phyloP scores from a whole-genome alignment of 2,329 filamentous ascomycete genomes.

The Capronia epimyces region DNA sequence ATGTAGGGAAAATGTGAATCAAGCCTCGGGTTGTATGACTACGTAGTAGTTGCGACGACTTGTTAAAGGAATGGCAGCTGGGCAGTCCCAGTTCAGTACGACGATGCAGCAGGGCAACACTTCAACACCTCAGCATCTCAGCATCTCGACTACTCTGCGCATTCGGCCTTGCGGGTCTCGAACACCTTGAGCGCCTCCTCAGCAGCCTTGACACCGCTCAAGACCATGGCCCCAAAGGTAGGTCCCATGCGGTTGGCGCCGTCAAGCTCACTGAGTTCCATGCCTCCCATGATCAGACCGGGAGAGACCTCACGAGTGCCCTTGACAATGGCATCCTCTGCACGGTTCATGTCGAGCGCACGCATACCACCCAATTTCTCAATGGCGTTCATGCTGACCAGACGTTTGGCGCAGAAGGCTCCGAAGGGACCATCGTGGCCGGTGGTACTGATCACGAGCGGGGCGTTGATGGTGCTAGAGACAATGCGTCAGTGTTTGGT shows the following conservation, averaged over 20 bases:
- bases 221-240: constrained; percentile 83
- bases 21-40: background rate
- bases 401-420: constrained; percentile 83
- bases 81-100: background rate
- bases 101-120: too few species aligned
- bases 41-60: background rate
- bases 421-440: constrained; percentile 89
- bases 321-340: constrained; percentile 92
- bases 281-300: constrained; percentile 85
- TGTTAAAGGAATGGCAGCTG: background rate
- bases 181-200: constrained; percentile 77
- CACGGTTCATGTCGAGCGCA: constrained; percentile 83
- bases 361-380: constrained; percentile 87
- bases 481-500: constrained; percentile 2
- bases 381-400: constrained; percentile 80
- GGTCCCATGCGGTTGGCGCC: constrained; percentile 88
- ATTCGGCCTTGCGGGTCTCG: constrained; percentile 71
- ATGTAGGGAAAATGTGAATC: too few species aligned
- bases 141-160: constrained; percentile 59
- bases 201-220: constrained; percentile 83
- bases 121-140: too few species aligned
- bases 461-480: constrained; percentile 79
- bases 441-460: constrained; percentile 80
- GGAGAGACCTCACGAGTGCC: constrained; percentile 81
- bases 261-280: constrained; percentile 88